Base-by-base conservation (phyloP, 1,284 basidiomycete species). In the Cryptococcus sp. region DNA sequence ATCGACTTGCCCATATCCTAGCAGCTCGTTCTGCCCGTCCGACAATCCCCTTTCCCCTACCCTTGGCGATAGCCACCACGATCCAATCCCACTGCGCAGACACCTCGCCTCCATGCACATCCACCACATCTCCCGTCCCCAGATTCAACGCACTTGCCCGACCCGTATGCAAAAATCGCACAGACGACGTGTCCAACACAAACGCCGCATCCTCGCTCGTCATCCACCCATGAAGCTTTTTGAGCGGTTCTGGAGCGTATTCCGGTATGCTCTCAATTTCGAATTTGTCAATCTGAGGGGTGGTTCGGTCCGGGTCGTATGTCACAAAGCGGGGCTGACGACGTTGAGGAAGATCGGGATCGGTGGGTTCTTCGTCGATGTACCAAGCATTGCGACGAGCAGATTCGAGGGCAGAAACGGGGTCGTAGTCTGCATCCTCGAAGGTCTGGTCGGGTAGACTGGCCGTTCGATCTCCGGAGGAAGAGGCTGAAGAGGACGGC, bases 51-150 rank as follows among this genome's bases (percentile, higher is more conserved):
- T 57, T 57, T 18, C 63, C 63, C 23, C 55, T 50, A 2, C 63
- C 63, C 26, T 51, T 57, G 3, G 63, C 63, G 28, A 57, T 50
- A 33, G 41, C 52, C 4, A 55, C 49, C 11, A 60, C 49, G 23
- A 65, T 50, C 63, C 63, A 65, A 22, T 62, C 57, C 58, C 58
- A 64, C 38, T 47, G 47, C 18, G 50, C 52, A 16, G 31, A 33
- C 5, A 41, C 54, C 4, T 33, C 43, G 5, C 37, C 51, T 3
- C 34, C 48, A 5, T 12, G 16, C 26, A 38, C 43, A 19, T 22
- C 36, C 14, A 56, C 40, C 40, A 48, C 47, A 19, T 52, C 50
- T 9, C 39, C 52, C 31, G 50, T 43, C 22, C 48, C 31, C 43
- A 32, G 25, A 7, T 21, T 25, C 11, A 22, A n/a, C 31, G 10